A percentile compares a stretch with the other conserved stretches of the same genome.
phyloP scores from a whole-genome alignment of 495 filamentous ascomycete species.

The Aspergillus nanangensis region DNA sequence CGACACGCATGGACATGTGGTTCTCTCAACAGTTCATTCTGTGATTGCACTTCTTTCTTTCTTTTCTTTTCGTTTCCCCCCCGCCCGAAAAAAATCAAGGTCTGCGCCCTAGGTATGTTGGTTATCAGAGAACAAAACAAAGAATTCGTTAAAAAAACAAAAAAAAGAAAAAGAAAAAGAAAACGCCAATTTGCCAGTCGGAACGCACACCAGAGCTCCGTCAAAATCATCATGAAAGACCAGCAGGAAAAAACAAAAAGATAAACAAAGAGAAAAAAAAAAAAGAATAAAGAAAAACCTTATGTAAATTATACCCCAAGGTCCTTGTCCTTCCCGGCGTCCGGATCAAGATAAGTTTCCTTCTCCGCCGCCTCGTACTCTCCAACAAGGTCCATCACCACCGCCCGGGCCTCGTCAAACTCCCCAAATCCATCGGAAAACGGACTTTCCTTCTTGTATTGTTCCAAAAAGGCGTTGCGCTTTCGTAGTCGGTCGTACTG shows the following conservation, averaged over 20 bases:
- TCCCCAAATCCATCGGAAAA: constrained; percentile 88
- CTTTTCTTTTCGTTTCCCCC: too few relatives aligned
- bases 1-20: too few relatives aligned
- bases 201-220: constrained; percentile 14
- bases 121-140: background rate
- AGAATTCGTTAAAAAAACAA: constrained; percentile 1
- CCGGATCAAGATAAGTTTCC: constrained; percentile 76
- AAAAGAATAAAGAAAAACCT: constrained; percentile 4
- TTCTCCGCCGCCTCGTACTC: constrained; percentile 97
- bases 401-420: constrained; percentile 89
- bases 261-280: constrained; percentile 4
- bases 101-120: background rate
- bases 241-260: constrained; percentile 1
- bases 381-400: constrained; percentile 79
- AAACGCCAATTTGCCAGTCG: constrained; percentile 12
- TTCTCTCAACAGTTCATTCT: too few relatives aligned
- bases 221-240: constrained; percentile 13
- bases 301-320: constrained; percentile 20
- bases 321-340: constrained; percentile 49
- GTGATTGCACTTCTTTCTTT: too few relatives aligned
- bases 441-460: constrained; percentile 88
- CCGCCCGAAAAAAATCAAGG: too few relatives aligned
- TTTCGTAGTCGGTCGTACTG: constrained; percentile 92
- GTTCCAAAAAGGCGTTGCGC: constrained; percentile 93
- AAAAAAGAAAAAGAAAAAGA: constrained; percentile 7